Percentiles rank a stretch among this genome's conserved stretches.
phyloP scores from a whole-genome alignment of 1,284 basidiomycete species.

The Papiliotrema nemorosa region DNA sequence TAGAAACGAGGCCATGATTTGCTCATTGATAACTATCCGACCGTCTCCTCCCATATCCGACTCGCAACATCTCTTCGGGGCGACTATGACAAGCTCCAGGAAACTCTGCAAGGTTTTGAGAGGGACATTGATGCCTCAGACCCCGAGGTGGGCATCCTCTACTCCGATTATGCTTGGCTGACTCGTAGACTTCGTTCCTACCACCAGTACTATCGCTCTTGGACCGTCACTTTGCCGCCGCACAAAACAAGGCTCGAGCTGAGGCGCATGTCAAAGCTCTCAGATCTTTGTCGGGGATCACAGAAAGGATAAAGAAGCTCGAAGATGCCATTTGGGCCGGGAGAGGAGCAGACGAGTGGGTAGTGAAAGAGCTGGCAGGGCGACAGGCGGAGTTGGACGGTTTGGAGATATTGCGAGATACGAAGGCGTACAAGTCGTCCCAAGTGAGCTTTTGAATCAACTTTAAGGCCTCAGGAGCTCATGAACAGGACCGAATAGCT shows the following conservation, averaged over 20 bases:
- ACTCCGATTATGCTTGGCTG: background rate
- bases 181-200: constrained; percentile 31
- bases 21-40: constrained; percentile 23
- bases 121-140: constrained; percentile 18
- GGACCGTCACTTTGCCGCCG: constrained; percentile 21
- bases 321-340: constrained; percentile 36
- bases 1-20: constrained; percentile 26
- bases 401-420: constrained; percentile 15
- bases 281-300: constrained; percentile 8
- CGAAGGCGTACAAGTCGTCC: constrained; percentile 12
- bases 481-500: constrained; percentile 10
- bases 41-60: constrained; percentile 31
- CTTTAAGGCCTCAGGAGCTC: background rate
- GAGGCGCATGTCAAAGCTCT: constrained; percentile 18
- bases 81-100: constrained; percentile 12
- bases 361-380: constrained; percentile 15
- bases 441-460: constrained; percentile 12
- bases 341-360: constrained; percentile 22
- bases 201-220: constrained; percentile 23
- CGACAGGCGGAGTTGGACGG: background rate
- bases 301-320: constrained; percentile 17
- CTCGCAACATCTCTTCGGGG: constrained; percentile 11
- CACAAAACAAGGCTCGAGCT: constrained; percentile 13
- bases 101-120: constrained; percentile 14
- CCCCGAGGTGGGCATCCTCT: constrained; percentile 8